Base-by-base conservation (phyloP, 2,329 filamentous ascomycete species). In the Coleophoma eucalyptorum region DNA sequence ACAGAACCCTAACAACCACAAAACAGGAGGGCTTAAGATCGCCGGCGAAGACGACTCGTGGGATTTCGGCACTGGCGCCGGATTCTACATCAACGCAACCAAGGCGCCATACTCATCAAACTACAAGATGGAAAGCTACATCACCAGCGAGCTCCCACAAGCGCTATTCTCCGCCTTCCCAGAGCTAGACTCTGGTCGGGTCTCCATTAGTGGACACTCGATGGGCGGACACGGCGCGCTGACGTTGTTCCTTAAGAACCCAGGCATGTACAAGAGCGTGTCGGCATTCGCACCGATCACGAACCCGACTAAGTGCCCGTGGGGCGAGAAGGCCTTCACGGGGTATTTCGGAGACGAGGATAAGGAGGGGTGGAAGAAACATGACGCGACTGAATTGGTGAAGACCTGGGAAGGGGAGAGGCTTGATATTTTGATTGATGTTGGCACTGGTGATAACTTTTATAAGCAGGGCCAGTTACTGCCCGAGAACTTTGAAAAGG, bases 191-290 rank as follows among this genome's bases (percentile, higher is more conserved):
- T 64, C 70, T 0, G 70, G 64, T 26, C 79, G 86, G 38, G 84
- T 97, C 50, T 87, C 86, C 69, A 94, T 99, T 63, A 90, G 89
- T 38, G 94, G 94, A 5, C 94, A 99, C 74, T 92, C 86, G 62
- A 99, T 99, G 94, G 94, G 94, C 59, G 94, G 94, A 0, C 94
- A 99, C 70, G 94, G 94, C 56, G 94, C 94, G 42, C 76, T 99
- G 61, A 96, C 92, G 43, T 73, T 97, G 61, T 97, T 89, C 76
- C 79, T 99, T 48, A 93, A 90, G 75, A 87, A 97, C 72, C 92
- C 94, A 0, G 90, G 89, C 56, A 84, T 81, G 74, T 99, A 96
- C 78, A 88, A 86, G 74, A 90, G 84, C 58, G 90, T 94, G 51
- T 92, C 87, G 55, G 93, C 93, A 1, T 96, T 95, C 66, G 89